phyloP scores from a whole-genome alignment of 257 asterid genomes.

The Nemophila menziesii region DNA sequence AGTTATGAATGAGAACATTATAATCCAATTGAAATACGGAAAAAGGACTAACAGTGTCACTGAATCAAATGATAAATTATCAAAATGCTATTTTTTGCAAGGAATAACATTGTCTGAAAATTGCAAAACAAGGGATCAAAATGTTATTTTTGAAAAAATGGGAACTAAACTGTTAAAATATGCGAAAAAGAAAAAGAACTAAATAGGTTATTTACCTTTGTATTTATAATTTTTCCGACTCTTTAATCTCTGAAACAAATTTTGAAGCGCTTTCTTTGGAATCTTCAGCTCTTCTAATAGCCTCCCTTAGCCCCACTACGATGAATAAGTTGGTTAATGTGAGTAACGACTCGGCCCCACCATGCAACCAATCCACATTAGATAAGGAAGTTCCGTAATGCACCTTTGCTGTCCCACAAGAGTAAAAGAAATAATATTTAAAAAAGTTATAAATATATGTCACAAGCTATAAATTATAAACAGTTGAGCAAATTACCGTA shows the following conservation, averaged over 20 bases:
- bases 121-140: too few species aligned
- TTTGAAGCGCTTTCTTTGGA: constrained; percentile 23
- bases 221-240: constrained; percentile 34
- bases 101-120: too few species aligned
- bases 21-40: too few species aligned
- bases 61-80: too few species aligned
- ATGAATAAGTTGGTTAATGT: constrained; percentile 82
- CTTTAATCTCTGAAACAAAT: constrained; percentile 22
- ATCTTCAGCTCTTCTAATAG: constrained; percentile 40
- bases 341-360: constrained; percentile 94
- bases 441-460: not conserved
- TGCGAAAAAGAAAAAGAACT: not conserved
- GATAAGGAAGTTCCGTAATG: constrained; percentile 87
- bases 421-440: constrained; percentile 6
- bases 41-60: too few species aligned
- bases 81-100: too few species aligned
- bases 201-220: constrained; percentile 23
- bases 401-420: constrained; percentile 60
- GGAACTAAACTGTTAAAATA: too few species aligned
- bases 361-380: constrained; percentile 93
- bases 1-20: too few species aligned
- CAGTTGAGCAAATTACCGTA: constrained; percentile 42
- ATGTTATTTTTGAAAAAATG: too few species aligned
- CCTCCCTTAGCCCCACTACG: constrained; percentile 72
- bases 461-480: not conserved